Evolutionary conservation across 768 basidiomycete genomes (phyloP), one percentile per base, ranked within the genome.

Genomic region (Boletus subparvulus): DNA sequence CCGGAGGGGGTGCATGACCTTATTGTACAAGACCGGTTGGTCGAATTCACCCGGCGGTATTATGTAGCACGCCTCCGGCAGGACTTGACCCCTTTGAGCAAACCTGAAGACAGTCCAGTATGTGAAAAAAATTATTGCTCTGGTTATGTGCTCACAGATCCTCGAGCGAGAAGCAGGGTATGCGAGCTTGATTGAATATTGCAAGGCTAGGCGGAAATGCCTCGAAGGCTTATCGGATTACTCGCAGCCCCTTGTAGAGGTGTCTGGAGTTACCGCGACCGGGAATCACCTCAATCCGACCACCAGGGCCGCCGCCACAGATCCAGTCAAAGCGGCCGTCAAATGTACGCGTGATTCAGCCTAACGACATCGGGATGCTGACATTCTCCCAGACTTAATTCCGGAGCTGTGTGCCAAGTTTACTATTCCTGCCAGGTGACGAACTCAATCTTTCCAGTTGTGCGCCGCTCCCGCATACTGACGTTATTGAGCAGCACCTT

Each of bases 321-420:
- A 67, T 40, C 65, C 76, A 51, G 66, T 57, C 58, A 81, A 76
- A 63, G 69, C 65, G 4, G 73, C 78, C 6, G 77, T 81, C 6
- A 89, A 87, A 74, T 88, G 90, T 90, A 68, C 33, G 83, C 65
- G 51, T 59, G 52, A 51, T 52, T 21, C 32, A 41, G 35, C 52
- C 60, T 67, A 63, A 60, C 37, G 33, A 21, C 54, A n/a, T 41
- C 65, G 65, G 67, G 51, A 59, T 69, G 63, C 55, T 70, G 62
- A 72, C 55, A 50, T 61, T 42, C 57, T 58, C 52, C 10, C 66
- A 93, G 91, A 88, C 68, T 76, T 93, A 40, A 90, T 93, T 63
- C 92, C 92, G n/a, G 92, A 93, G 68, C 74, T 92, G 16, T 89
- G 86, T 65, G 80, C 79, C 42, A 88, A 83, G 64, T 85, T 82